phyloP scores from a whole-genome alignment of 352 stramenopile species.

The Pythium rishiriense region DNA sequence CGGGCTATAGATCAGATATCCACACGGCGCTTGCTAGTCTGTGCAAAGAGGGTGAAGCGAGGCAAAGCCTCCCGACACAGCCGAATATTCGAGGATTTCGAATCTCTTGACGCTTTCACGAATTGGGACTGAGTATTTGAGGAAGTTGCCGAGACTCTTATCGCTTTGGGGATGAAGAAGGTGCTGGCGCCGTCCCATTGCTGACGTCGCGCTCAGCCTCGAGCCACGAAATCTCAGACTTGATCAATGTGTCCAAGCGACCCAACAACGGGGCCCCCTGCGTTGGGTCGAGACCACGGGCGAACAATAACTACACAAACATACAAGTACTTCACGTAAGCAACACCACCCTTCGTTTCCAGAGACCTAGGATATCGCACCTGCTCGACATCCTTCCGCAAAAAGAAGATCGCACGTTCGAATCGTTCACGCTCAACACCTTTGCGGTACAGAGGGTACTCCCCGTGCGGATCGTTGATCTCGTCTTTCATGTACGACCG shows the following conservation, averaged over 20 bases:
- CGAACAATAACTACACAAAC: constrained; percentile 58
- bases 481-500: constrained; percentile 84
- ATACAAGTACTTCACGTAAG: constrained; percentile 11
- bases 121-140: too few relatives aligned
- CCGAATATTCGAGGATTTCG: too few relatives aligned
- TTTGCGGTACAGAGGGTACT: constrained; percentile 85
- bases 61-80: too few relatives aligned
- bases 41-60: too few relatives aligned
- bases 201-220: constrained; percentile 50
- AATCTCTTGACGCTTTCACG: too few relatives aligned
- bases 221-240: constrained; percentile 73
- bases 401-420: constrained; percentile 74
- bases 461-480: constrained; percentile 76
- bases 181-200: constrained; percentile 22
- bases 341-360: background rate
- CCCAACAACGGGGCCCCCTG: constrained; percentile 62
- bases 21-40: too few relatives aligned
- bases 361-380: constrained; percentile 25
- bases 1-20: too few relatives aligned
- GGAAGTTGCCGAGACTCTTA: constrained; percentile 5
- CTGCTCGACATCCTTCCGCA: constrained; percentile 84
- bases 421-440: constrained; percentile 75
- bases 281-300: constrained; percentile 71
- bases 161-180: background rate
- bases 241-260: constrained; percentile 65